Conservation (phyloP, 108 stramenopile species). For the Skeletonema potamos region DNA sequence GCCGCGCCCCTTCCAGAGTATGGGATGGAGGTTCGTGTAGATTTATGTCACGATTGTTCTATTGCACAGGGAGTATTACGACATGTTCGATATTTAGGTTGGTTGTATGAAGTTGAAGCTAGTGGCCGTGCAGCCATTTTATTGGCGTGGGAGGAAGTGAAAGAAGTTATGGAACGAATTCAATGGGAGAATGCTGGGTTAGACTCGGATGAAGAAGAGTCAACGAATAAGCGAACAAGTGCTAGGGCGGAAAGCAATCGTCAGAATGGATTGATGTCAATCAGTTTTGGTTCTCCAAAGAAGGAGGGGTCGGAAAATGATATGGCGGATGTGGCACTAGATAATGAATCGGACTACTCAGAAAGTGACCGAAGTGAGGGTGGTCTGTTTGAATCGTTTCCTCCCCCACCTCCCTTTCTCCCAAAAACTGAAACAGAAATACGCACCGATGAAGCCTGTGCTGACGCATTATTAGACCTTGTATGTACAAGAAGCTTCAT, state of each 20-base stretch:
- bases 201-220: background rate
- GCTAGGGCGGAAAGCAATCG: background rate
- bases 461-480: conserved; percentile 36
- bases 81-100: conserved; percentile 58
- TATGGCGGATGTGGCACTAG: conserved; percentile 23
- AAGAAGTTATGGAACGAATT: conserved; percentile 16
- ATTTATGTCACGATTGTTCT: conserved; percentile 61
- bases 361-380: background rate
- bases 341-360: conserved; percentile 10
- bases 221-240: background rate
- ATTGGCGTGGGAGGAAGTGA: conserved; percentile 36
- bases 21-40: conserved; percentile 66
- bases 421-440: background rate
- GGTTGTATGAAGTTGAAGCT: conserved; percentile 56
- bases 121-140: conserved; percentile 57
- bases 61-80: conserved; percentile 70
- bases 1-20: conserved; percentile 72
- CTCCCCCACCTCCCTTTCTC: background rate
- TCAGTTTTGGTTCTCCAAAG: background rate
- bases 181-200: conserved; percentile 11
- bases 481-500: conserved; percentile 19
- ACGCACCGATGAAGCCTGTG: conserved; percentile 17
- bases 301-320: conserved; percentile 6
- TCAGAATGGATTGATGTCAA: background rate
- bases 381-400: background rate